phyloP scores from a whole-genome alignment of 345 rosid species.

The Bruguiera sexangula region DNA sequence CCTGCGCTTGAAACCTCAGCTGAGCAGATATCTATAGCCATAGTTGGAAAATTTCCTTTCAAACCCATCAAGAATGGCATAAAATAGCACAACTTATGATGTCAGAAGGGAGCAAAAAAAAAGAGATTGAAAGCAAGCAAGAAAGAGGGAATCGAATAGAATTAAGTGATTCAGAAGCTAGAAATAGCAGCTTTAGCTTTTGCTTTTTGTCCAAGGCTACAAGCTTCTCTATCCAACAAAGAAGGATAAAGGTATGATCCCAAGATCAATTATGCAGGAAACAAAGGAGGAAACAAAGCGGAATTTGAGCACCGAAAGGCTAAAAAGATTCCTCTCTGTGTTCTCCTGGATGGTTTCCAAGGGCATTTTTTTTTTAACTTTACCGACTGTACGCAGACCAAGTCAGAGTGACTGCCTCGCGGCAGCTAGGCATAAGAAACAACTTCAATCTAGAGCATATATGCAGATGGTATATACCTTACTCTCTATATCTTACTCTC shows the following conservation, averaged over 20 bases:
- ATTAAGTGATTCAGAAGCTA: constrained; percentile 38
- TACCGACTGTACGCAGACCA: not conserved
- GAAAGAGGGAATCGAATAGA: not conserved
- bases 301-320: constrained; percentile 70
- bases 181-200: constrained; percentile 50
- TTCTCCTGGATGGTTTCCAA: constrained; percentile 41
- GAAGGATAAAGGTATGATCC: constrained; percentile 1
- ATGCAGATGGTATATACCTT: no score
- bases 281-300: constrained; percentile 21
- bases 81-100: constrained; percentile 20
- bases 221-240: constrained; percentile 5
- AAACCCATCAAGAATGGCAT: not conserved
- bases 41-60: constrained; percentile 4
- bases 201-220: constrained; percentile 16
- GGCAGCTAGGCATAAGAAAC: not conserved
- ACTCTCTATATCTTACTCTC: no score
- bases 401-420: not conserved
- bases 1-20: constrained; percentile 53
- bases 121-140: not conserved
- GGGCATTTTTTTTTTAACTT: constrained; percentile 20
- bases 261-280: constrained; percentile 15
- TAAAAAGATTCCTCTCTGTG: constrained; percentile 21
- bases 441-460: not conserved
- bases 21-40: constrained; percentile 78
- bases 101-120: constrained; percentile 23